phyloP scores from a whole-genome alignment of 225 moss, liverwort and hornwort genomes.

The Bryum argenteum region DNA sequence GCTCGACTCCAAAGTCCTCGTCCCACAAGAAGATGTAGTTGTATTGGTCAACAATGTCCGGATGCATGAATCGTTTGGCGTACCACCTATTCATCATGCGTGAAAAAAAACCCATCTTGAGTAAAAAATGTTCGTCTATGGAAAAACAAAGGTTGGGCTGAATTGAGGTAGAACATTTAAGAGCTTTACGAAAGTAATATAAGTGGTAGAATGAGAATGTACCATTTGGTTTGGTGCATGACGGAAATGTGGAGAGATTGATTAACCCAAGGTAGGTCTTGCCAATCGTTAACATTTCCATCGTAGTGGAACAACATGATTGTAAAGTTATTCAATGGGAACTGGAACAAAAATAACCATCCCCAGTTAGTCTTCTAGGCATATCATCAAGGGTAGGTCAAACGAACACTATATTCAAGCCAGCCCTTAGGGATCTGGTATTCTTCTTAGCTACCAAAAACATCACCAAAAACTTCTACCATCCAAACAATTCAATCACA shows the following conservation, averaged over 20 bases:
- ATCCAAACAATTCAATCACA: no score
- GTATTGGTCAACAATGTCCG: slow-evolving; percentile 53
- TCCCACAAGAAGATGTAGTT: slow-evolving; percentile 71
- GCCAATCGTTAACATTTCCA: slow-evolving; percentile 61
- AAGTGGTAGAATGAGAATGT: background rate
- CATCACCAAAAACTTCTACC: no score
- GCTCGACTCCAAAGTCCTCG: slow-evolving; percentile 56
- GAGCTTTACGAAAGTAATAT: background rate
- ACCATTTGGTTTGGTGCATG: slow-evolving; percentile 63
- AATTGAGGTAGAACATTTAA: background rate
- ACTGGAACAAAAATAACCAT: slow-evolving; percentile 33
- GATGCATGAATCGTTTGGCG: slow-evolving; percentile 67
- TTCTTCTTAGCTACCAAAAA: no score
- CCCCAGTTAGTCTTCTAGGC: background rate
- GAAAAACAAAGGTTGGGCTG: no score
- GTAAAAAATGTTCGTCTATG: no score
- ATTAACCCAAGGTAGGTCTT: slow-evolving; percentile 59
- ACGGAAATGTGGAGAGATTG: slow-evolving; percentile 48
- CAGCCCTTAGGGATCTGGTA: no score
- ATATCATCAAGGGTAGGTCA: no score
- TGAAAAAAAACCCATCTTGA: background rate
- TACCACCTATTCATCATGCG: slow-evolving; percentile 45
- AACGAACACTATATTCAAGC: no score
- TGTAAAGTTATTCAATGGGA: slow-evolving; percentile 51
- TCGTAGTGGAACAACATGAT: slow-evolving; percentile 69